Percentiles rank a stretch among this genome's conserved stretches.
Evolutionary conservation across 139 green algal species (phyloP).

Genomic region (Mychonastes homosphaera): DNA sequence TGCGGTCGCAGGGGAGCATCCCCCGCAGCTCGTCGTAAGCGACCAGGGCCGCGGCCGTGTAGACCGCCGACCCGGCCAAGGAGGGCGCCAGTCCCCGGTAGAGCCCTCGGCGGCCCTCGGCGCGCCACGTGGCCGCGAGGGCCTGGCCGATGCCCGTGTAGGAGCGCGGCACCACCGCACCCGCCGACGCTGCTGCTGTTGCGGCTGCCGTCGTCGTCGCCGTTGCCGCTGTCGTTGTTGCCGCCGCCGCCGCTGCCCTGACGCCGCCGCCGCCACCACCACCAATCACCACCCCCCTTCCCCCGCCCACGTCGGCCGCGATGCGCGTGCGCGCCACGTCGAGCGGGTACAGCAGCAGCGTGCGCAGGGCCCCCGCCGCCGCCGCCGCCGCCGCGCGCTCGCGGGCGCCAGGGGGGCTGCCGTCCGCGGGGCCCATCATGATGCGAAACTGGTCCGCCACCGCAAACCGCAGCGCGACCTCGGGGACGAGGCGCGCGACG

Average conservation of each 20-base stretch:
- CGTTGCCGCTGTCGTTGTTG: too few relatives aligned
- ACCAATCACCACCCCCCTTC: too few relatives aligned
- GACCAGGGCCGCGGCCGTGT: too few relatives aligned
- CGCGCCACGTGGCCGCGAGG: constrained; percentile 2
- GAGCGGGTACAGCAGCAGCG: constrained; percentile 46
- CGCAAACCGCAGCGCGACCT: constrained; percentile 45
- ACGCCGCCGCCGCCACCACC: too few relatives aligned
- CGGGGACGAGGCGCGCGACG: constrained; percentile 39
- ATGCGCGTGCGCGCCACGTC: constrained; percentile 45
- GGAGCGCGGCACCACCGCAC: constrained; percentile 4
- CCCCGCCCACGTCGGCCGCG: constrained; percentile 48
- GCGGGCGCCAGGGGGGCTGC: constrained; percentile 26
- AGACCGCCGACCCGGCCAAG: too few relatives aligned
- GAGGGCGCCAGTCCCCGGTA: too few relatives aligned
- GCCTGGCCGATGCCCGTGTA: constrained; percentile 25
- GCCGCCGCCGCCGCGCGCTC: constrained; percentile 43
- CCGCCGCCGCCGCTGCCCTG: too few relatives aligned
- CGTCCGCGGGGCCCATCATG: constrained; percentile 44
- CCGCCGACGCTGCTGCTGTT: background rate
- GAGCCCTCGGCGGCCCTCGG: too few relatives aligned
- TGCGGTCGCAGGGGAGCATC: constrained; percentile 30
- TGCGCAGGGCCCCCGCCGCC: constrained; percentile 21
- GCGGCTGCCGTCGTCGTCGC: constrained; percentile 5
- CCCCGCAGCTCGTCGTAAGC: constrained; percentile 20
- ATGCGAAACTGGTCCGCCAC: constrained; percentile 38